Base-by-base conservation (phyloP, 2,329 filamentous ascomycete genomes). In the Fusarium lateritium region DNA sequence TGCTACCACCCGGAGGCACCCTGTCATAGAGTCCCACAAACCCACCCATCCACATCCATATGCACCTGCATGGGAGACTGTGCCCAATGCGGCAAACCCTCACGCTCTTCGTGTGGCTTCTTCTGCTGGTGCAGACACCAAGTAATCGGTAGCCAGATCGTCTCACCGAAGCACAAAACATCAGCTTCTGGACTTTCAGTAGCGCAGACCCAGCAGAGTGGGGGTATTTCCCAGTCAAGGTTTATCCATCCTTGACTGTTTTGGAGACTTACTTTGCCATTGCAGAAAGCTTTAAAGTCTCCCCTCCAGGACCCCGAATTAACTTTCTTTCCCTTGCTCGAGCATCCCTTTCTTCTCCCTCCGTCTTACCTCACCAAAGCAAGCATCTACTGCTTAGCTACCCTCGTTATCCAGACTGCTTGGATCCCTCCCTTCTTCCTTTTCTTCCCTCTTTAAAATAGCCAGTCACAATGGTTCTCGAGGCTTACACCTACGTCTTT, bases 401-500 rank as follows among this genome's bases (percentile, higher is more conserved):
- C 39, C 21, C 19, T 42, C 19, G 39, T 24, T 42, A 14, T 52
- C 34, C 36, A 43, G 22, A 68, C 49, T 61, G 34, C 47, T 47
- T 66, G 50, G 65, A 42, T 66, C 28, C 50, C 49, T 17, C 24
- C 22, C 42, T 22, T 33, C 26, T 38, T 39, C 21, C 17, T 43
- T 45, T 15, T 19, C 55, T 51, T 15, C 3, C 19, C 11, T 19
- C 36, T 15, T 5, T 24, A 43, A 13, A 36, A 33, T 33, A 26
- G 38, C 58, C 68, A 60, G 61, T 56, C 72, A 87, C 81, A 68
- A 89, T 89, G 86, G 79, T 80, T 74, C 84, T 91, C 73, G 77
- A 86, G 74, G 78, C 89, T 73, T 92, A 91, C 79, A 88, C 85
- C 73, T 93, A 93, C 78, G 79, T 93, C 76, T 93, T 93, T 77